A percentile compares a stretch with the other conserved stretches of the same genome.
These are phyloP conservation scores for Eremothecium coryli DNA, from an alignment of 1,139 yeast species.

Conservation along the genomic window DNA sequence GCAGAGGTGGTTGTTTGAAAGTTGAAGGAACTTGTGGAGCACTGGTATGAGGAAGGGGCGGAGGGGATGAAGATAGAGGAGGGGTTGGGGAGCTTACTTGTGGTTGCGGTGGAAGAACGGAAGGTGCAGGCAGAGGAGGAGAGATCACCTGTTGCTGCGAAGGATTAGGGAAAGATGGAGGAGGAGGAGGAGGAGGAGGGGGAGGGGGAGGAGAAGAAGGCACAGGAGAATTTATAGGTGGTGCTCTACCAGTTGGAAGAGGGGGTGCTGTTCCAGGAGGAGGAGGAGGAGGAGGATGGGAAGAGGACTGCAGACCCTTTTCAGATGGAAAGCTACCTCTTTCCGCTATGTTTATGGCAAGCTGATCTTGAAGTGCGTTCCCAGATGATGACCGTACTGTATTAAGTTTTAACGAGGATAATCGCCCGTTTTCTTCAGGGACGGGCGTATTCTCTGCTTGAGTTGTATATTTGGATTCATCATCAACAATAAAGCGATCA, in stretches of 20 bases:
- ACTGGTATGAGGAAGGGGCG: conserved; percentile 13
- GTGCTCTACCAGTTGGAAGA: conserved; percentile 4
- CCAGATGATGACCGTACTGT: too few species aligned
- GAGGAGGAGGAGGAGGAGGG: conserved; percentile 14
- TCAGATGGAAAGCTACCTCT: too few species aligned
- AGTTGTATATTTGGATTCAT: conserved; percentile 24
- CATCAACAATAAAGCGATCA: conserved; percentile 42
- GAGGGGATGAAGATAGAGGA: conserved; percentile 8
- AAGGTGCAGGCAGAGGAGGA: too few species aligned
- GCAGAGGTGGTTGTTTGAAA: conserved; percentile 22
- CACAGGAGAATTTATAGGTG: conserved; percentile 14
- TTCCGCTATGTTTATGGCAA: background rate
- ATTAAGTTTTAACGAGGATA: too few species aligned
- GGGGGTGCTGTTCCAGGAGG: background rate
- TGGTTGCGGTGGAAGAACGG: conserved; percentile 10
- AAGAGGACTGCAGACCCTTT: too few species aligned
- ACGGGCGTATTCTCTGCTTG: too few species aligned
- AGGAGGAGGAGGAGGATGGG: background rate
- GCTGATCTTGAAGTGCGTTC: background rate
- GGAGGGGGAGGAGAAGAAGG: conserved; percentile 11
- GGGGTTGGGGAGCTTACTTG: conserved; percentile 22
- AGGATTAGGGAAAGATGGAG: too few species aligned
- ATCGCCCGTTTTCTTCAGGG: too few species aligned
- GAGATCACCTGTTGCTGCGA: too few species aligned
- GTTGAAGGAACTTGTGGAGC: conserved; percentile 7